These are phyloP conservation scores for Trichoderma virens DNA, from an alignment of 495 filamentous ascomycete species.

Conservation along the genomic window DNA sequence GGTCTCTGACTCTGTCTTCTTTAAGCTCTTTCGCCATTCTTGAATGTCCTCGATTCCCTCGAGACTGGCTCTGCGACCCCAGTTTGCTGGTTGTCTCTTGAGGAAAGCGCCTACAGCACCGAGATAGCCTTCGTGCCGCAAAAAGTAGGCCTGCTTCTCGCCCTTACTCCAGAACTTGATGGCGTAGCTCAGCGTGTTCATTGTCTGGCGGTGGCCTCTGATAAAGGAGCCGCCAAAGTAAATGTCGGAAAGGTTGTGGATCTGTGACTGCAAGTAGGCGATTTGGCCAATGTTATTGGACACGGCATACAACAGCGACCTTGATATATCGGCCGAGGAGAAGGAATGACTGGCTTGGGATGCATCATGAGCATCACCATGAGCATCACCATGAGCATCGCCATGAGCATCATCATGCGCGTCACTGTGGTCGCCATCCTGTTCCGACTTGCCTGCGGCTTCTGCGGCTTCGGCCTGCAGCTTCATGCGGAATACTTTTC, in stretches of 20 bases:
- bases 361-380: neutral
- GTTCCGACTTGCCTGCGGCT: conserved; percentile 53
- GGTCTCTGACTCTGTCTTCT: neutral
- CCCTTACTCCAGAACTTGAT: conserved; percentile 97
- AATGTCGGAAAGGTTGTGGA: conserved; percentile 81
- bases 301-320: conserved; percentile 68
- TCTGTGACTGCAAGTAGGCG: conserved; percentile 88
- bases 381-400: neutral
- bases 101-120: conserved; percentile 95
- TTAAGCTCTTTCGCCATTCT: neutral
- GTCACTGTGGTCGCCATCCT: conserved; percentile 12
- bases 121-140: conserved; percentile 92
- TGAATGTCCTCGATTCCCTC: conserved; percentile 24
- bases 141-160: conserved; percentile 87
- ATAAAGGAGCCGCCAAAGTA: conserved; percentile 98
- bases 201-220: conserved; percentile 90
- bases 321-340: conserved; percentile 42
- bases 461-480: conserved; percentile 67
- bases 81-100: conserved; percentile 81
- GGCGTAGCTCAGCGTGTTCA: conserved; percentile 91
- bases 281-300: conserved; percentile 98
- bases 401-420: neutral
- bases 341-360: conserved; percentile 26
- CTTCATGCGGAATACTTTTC: conserved; percentile 90
- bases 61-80: conserved; percentile 77